Base-by-base conservation (phyloP, 202 grass and related monocot species). In the Hordeum pubiflorum region DNA sequence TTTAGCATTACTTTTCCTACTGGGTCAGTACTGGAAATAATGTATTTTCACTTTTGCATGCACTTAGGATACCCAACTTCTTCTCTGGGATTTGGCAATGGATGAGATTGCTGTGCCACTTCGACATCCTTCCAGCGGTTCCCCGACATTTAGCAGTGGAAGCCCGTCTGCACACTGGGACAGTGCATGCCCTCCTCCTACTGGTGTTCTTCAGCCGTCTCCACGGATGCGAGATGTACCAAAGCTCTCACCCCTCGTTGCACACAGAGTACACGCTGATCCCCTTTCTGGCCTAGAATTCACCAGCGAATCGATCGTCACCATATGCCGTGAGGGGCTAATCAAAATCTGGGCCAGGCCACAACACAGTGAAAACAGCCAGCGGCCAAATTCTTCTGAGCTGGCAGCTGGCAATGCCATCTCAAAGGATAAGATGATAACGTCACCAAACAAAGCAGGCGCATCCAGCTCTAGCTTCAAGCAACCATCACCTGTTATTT, bases 71-170 rank as follows among this genome's bases (percentile, higher is more conserved):
- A 90, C 92, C 12, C 92, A 91, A 79, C 71, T 99, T 64, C 89
- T 99, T 72, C 86, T 99, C 55, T 99, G 92, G 97, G 97, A 96
- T 77, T 81, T 99, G 72, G 87, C 86, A 24, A 77, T 89, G 87
- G 97, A 93, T 38, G 97, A 93, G 85, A 93, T 96, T 81, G 91
- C 78, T 38, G 89, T 91, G 13, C 91, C 92, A 59, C 74, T 96
- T 40, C 87, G 89, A 2, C 87, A 89, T 77, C 85, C 91, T 73
- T 72, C 97, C 15, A 84, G 89, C 29, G 85, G 87, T 27, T 96
- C 96, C 52, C 92, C 89, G 2, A 91, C 96, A 59, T 90, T 93
- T 71, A 96, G 89, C 83, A 88, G 83, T 71, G 90, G 90, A 78
- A 91, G 89, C 34, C 89, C 86, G 83, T 93, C 90, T 78, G 79